Evolutionary conservation across 1,284 basidiomycete genomes (phyloP), one percentile per base, ranked within the genome.

Genomic region (Tremellales sp.): DNA sequence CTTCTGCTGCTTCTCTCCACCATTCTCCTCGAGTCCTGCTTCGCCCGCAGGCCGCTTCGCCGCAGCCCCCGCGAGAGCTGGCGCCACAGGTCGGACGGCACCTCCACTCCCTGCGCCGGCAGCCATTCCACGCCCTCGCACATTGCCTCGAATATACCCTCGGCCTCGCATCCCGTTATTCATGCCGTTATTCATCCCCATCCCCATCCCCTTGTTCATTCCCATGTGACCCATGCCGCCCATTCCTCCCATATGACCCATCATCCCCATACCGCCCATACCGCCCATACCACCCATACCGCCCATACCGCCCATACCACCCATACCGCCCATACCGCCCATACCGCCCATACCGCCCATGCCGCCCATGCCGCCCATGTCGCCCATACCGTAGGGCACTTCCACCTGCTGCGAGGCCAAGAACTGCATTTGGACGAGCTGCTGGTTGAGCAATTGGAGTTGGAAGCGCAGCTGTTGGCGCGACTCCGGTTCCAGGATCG

Each of bases 401-500:
- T 34, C n/a, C 14, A 8, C 18, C 24, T 34, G 19, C 21, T n/a
- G n/a, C 19, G 7, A 22, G n/a, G 28, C 24, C 43, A 38, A 16
- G 24, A 38, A 40, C 26, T 24, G 16, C 37, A 40, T 37, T 25
- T 40, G 36, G 6, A 26, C 24, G 18, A 51, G 40, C 16, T 51
- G 45, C 16, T 36, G 27, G 18, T 45, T 48, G 16, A 53, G 29
- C 14, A 35, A 16, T 21, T 54, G 21, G 36, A 44, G 19, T 48
- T 47, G 41, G 43, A 34, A 13, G 42, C 40, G 42, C 50, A 57
- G 26, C 47, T 55, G 40, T 43, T 45, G 12, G 37, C 52, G 27
- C 39, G 45, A 40, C 6, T n/a, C 21, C 21, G 42, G 14, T 18
- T 18, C 27, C n/a, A 49, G 42, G 9, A 18, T 19, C 14, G 82